Evolutionary conservation across 495 filamentous ascomycete species (phyloP), one percentile per base, ranked within the genome.

Genomic region (Usnea hakonensis): DNA sequence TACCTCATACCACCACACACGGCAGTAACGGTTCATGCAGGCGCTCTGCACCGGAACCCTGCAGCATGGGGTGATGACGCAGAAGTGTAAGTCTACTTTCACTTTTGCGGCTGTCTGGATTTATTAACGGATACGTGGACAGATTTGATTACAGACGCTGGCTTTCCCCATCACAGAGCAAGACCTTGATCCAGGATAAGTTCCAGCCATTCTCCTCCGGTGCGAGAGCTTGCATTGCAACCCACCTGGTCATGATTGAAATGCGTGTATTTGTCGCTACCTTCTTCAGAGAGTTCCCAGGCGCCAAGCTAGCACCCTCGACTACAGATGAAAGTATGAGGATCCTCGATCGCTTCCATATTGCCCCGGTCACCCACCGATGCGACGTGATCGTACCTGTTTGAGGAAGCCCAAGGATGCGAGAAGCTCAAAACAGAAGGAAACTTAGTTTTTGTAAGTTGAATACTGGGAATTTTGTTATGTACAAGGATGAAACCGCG

Each of bases 131-230:
- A 33, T n/a, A 32, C 17, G 5, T 23, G 43, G 19, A 44, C 55
- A 64, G 62, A n/a, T 64, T 59, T 33, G 62, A 64, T 50, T 21
- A 60, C 30, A 64, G 0, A 30, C 55, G 62, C 26, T 64, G 62
- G 62, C 38, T 41, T 21, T 44, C 44, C 9, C 57, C 56, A 17
- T 38, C 44, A 35, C 57, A 61, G 57, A 59, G 43, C 44, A 53
- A 59, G n/a, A 17, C 55, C 4, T 19, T 59, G 48, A 23, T 57
- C 55, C 55, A 64, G 37, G 57, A 60, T 41, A 54, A 36, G 10
- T 64, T 64, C n/a, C 55, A 64, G 55, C 62, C 62, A 1, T 64
- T 64, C 44, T 53, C 48, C 7, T 54, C 55, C 28, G 62, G 62
- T 43, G 57, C 56, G 8, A n/a, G 62, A n/a, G 46, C 46, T 30